Percentiles rank a stretch among this genome's conserved stretches.
phyloP scores from a whole-genome alignment of 441 rosid species.

The Hura crepitans region DNA sequence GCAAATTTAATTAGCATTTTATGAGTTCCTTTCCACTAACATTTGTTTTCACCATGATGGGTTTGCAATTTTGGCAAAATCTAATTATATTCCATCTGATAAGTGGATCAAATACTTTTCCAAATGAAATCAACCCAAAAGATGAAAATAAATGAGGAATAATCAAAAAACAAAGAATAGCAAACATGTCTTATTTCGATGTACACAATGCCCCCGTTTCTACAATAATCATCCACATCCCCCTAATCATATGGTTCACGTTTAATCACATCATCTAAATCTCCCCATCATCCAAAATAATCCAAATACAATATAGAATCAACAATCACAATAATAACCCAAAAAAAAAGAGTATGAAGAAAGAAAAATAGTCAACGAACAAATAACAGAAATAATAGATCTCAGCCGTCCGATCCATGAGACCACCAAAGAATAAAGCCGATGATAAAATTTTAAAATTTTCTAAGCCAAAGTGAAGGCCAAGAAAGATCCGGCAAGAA shows the following conservation, averaged over 20 bases:
- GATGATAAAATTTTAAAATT: conserved; percentile 10
- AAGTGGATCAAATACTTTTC: too few relatives aligned
- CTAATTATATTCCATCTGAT: too few relatives aligned
- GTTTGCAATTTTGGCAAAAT: too few relatives aligned
- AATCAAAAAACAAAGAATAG: background rate
- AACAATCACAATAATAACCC: conserved; percentile 25
- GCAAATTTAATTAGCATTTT: too few relatives aligned
- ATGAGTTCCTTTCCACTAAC: too few relatives aligned
- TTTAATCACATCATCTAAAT: background rate
- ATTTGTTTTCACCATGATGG: too few relatives aligned
- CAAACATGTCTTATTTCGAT: conserved; percentile 1
- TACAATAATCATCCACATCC: background rate
- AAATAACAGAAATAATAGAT: conserved; percentile 20
- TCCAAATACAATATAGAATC: conserved; percentile 16
- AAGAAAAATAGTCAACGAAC: conserved; percentile 11
- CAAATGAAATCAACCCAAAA: too few relatives aligned
- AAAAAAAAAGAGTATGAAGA: conserved; percentile 4
- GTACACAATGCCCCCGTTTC: background rate
- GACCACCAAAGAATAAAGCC: conserved; percentile 20
- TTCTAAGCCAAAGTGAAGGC: conserved; percentile 58
- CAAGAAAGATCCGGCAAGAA: conserved; percentile 49
- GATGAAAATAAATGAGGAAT: background rate
- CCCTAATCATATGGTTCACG: conserved; percentile 15
- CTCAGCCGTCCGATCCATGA: conserved; percentile 12
- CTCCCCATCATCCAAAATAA: conserved; percentile 14